Conservation (phyloP, 176 grass and related monocot genomes). For the Elymus sibiricus region DNA sequence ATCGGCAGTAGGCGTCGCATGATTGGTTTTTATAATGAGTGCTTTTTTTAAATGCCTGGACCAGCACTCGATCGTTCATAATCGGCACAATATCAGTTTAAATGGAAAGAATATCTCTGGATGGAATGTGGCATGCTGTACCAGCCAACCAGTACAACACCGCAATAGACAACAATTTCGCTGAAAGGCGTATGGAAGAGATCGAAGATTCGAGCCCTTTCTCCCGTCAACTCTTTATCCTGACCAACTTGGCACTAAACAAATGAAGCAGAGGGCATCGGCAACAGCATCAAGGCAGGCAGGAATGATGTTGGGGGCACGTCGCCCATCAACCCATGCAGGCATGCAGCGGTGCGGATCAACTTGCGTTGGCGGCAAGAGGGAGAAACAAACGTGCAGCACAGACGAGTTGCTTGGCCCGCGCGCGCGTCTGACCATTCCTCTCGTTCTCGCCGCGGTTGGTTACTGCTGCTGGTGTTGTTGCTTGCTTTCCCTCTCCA, state of each 20-base stretch:
- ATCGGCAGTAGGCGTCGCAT: background rate
- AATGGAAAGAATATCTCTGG: background rate
- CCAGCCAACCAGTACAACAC: background rate
- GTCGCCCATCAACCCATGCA: too few species aligned
- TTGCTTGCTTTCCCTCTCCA: background rate
- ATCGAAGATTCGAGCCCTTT: background rate
- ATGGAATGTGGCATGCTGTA: constrained; percentile 2
- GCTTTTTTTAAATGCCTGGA: background rate
- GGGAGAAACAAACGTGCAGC: background rate
- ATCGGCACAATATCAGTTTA: background rate
- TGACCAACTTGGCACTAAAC: constrained; percentile 13
- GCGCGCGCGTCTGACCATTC: background rate
- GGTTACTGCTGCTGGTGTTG: background rate
- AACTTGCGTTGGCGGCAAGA: background rate
- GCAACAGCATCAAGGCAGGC: background rate
- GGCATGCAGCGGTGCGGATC: background rate
- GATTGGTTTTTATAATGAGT: background rate
- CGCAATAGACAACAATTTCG: constrained; percentile 4
- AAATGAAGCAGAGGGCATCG: background rate
- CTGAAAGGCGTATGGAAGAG: background rate
- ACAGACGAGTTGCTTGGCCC: constrained; percentile 32
- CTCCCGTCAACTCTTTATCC: constrained; percentile 24
- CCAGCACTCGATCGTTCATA: background rate
- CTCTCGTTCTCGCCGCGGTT: background rate
- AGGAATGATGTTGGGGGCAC: background rate